Evolutionary conservation across 495 filamentous ascomycete genomes (phyloP).

Genomic region (Xylaria longipes): DNA sequence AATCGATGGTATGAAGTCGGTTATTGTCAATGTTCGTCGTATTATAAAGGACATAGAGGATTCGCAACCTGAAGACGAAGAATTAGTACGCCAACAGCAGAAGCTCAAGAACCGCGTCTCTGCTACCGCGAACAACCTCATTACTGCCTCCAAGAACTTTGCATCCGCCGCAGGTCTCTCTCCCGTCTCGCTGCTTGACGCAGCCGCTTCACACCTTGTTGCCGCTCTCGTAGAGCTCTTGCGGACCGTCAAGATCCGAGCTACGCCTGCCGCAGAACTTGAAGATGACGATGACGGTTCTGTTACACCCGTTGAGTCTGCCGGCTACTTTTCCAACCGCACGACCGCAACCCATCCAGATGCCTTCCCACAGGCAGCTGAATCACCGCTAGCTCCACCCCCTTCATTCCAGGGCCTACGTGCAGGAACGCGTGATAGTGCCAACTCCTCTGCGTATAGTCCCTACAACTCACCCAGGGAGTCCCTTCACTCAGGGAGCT

Average conservation of each 20-base stretch:
- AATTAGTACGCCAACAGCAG: constrained; percentile 54
- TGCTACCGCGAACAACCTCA: constrained; percentile 92
- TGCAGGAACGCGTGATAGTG: constrained; percentile 47
- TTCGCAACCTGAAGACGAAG: constrained; percentile 55
- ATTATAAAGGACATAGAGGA: constrained; percentile 81
- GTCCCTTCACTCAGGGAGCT: constrained; percentile 34
- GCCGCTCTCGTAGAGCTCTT: constrained; percentile 85
- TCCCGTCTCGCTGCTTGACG: constrained; percentile 92
- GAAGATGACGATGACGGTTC: constrained; percentile 76
- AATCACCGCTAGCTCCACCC: constrained; percentile 45
- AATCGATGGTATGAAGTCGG: constrained; percentile 79
- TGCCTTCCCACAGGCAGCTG: constrained; percentile 33
- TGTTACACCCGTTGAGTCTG: constrained; percentile 58
- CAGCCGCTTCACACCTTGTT: constrained; percentile 90
- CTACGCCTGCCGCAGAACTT: constrained; percentile 73
- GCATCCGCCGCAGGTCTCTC: constrained; percentile 81
- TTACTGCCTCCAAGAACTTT: constrained; percentile 92
- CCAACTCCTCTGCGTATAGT: constrained; percentile 62
- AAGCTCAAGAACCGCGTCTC: constrained; percentile 83
- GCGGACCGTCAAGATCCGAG: constrained; percentile 79
- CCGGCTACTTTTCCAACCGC: constrained; percentile 59
- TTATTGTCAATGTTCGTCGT: constrained; percentile 77
- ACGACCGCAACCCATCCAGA: constrained; percentile 45
- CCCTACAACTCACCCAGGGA: constrained; percentile 60
- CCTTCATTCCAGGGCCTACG: constrained; percentile 58